Conservation (phyloP, 164 flowering plant genomes). For the Umbilicus rupestris region DNA sequence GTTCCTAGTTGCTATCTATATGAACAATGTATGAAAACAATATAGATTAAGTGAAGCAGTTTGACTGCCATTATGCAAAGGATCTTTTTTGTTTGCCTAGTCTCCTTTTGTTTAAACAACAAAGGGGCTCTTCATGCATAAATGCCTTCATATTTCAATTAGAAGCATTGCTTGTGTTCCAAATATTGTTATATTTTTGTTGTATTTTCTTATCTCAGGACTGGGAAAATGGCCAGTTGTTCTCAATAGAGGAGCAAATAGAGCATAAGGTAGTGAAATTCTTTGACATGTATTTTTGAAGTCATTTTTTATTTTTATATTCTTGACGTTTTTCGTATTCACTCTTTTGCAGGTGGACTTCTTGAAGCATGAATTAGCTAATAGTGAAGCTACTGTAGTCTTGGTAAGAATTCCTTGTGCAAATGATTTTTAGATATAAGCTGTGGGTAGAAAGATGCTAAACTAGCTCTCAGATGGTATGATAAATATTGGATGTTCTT, state of each 20-base stretch:
- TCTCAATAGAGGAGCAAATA: constrained; percentile 79
- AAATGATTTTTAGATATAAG: neutral
- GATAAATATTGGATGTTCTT: neutral
- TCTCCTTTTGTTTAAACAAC: neutral
- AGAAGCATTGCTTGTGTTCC: neutral
- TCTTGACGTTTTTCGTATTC: neutral
- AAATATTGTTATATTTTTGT: neutral
- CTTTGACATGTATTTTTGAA: neutral
- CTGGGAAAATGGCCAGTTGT: constrained; percentile 64
- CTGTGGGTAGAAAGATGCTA: neutral
- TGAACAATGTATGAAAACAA: too few relatives aligned
- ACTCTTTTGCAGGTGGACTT: constrained; percentile 37
- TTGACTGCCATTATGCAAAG: neutral
- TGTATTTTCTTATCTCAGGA: constrained; percentile 28
- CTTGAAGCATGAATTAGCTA: constrained; percentile 47
- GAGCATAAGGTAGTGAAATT: constrained; percentile 61
- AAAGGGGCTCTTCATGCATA: neutral
- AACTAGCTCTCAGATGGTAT: neutral
- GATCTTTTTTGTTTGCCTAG: neutral
- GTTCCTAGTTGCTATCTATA: too few relatives aligned
- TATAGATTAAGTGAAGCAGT: too few relatives aligned
- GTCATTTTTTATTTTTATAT: neutral
- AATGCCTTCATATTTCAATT: neutral
- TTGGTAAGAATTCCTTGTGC: constrained; percentile 40
- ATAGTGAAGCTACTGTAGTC: constrained; percentile 41